Conservation (phyloP, 768 basidiomycete genomes). For the Lentinula sp. region DNA sequence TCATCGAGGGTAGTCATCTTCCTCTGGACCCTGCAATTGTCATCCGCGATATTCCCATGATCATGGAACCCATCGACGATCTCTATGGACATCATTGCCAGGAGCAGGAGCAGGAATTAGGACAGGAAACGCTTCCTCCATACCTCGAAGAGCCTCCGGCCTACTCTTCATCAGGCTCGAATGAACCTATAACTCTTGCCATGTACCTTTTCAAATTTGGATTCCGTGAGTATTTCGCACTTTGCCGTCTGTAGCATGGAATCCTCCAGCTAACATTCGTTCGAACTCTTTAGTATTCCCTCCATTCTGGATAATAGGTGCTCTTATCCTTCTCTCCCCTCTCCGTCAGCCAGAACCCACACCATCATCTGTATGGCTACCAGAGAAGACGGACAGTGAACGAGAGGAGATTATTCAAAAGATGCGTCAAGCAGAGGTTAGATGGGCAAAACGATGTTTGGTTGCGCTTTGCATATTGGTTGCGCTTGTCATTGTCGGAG, state of each 20-base stretch:
- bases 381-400: constrained; percentile 24
- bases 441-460: constrained; percentile 4
- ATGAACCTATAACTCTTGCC: constrained; percentile 4
- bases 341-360: constrained; percentile 24
- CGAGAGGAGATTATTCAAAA: constrained; percentile 17
- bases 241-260: neutral
- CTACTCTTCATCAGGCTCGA: neutral
- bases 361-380: constrained; percentile 20
- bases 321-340: constrained; percentile 31
- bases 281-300: constrained; percentile 31
- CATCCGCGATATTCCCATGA: neutral
- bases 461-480: neutral
- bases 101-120: neutral
- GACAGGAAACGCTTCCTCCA: neutral
- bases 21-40: neutral
- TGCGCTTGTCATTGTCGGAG: neutral
- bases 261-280: neutral
- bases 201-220: constrained; percentile 42
- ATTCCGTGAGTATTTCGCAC: constrained; percentile 30
- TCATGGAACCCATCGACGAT: neutral
- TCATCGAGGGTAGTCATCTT: neutral
- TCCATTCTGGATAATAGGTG: constrained; percentile 40
- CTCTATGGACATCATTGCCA: neutral
- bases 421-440: constrained; percentile 13
- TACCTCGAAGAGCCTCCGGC: constrained; percentile 7